Conservation (phyloP, 2,329 filamentous ascomycete genomes). For the Didymella pomorum region DNA sequence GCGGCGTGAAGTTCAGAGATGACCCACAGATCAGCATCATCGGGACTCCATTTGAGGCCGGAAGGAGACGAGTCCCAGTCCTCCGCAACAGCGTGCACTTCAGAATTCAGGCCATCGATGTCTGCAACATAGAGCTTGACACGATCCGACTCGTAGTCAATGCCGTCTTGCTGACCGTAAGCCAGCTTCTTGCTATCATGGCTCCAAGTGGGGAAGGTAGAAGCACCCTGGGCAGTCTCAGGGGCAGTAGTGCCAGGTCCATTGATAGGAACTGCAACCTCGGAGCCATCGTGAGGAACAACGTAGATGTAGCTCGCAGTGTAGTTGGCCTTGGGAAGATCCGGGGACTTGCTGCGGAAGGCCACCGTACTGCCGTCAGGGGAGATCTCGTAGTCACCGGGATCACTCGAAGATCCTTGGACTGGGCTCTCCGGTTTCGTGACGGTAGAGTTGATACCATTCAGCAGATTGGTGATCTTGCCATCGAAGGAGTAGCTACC, state of each 20-base stretch:
- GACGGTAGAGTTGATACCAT: constrained; percentile 64
- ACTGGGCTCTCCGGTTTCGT: constrained; percentile 71
- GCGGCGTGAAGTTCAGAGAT: constrained; percentile 44
- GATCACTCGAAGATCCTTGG: constrained; percentile 74
- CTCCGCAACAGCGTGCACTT: constrained; percentile 40
- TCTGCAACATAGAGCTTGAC: constrained; percentile 58
- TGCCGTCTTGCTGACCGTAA: constrained; percentile 76
- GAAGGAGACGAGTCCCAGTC: constrained; percentile 48
- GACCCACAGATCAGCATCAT: constrained; percentile 45
- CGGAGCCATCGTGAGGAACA: constrained; percentile 70
- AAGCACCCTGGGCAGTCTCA: constrained; percentile 66
- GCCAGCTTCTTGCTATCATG: constrained; percentile 74
- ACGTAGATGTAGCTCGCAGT: constrained; percentile 86
- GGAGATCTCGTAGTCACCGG: constrained; percentile 78
- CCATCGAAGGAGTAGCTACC: constrained; percentile 40
- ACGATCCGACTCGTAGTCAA: constrained; percentile 79
- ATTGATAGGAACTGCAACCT: constrained; percentile 42
- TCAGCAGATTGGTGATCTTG: constrained; percentile 60
- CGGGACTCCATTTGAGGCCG: constrained; percentile 39
- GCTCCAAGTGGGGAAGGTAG: constrained; percentile 73
- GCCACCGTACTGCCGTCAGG: constrained; percentile 66
- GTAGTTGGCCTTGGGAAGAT: constrained; percentile 73
- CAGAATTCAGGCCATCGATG: constrained; percentile 39
- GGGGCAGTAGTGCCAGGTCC: constrained; percentile 44
- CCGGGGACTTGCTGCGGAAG: constrained; percentile 80